phyloP scores from a whole-genome alignment of 306 rosid species.

The Boehmeria nivea region DNA sequence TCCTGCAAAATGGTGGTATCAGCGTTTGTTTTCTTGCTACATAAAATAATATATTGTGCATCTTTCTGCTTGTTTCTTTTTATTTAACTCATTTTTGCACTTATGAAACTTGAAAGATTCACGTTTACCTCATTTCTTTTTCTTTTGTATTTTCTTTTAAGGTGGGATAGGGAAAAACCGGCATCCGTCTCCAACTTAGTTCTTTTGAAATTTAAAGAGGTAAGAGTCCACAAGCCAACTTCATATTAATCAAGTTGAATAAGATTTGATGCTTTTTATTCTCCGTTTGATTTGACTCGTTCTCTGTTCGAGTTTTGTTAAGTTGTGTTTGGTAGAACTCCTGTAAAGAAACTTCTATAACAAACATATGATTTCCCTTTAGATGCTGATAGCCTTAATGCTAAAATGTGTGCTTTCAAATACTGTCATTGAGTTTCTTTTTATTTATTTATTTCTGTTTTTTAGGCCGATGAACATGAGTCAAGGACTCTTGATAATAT shows the following conservation, averaged over 20 bases:
- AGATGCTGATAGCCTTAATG: no score
- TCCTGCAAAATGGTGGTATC: background rate
- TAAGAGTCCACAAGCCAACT: constrained; percentile 9
- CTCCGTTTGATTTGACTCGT: background rate
- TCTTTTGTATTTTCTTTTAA: constrained; percentile 15
- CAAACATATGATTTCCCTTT: no score
- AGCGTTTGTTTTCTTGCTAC: background rate
- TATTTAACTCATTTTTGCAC: no score
- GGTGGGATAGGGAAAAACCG: constrained; percentile 81
- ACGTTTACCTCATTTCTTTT: background rate
- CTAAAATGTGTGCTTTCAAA: background rate
- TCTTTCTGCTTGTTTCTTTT: no score
- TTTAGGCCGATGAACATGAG: constrained; percentile 82
- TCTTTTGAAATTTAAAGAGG: constrained; percentile 86
- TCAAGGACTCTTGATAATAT: constrained; percentile 51
- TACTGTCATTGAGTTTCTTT: background rate
- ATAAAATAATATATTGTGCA: no score
- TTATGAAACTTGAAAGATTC: no score
- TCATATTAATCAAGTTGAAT: background rate
- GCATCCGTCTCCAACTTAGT: constrained; percentile 72
- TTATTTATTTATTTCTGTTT: constrained; percentile 3
- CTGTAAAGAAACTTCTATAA: no score
- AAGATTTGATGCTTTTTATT: no score
- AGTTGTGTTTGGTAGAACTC: no score
- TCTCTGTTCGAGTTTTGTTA: no score